phyloP scores from a whole-genome alignment of 768 basidiomycete genomes.

The Pleurotus djamor region DNA sequence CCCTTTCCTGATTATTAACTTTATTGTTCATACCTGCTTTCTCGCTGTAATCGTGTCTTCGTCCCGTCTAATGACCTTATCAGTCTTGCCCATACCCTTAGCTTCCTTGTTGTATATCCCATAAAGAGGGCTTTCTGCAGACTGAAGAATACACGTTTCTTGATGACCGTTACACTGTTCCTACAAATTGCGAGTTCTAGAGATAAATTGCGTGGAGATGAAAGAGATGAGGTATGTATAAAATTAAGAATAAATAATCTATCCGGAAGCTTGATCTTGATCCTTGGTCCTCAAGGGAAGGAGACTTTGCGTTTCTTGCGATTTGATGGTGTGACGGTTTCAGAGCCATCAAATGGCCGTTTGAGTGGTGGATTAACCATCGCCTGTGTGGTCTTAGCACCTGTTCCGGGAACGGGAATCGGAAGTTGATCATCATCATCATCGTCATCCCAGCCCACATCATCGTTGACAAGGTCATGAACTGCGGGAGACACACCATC shows the following conservation, averaged over 20 bases:
- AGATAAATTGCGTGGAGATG: background rate
- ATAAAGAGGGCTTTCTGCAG: background rate
- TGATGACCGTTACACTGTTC: background rate
- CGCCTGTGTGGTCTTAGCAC: background rate
- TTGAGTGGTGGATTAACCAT: background rate
- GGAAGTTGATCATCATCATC: slow-evolving; percentile 2
- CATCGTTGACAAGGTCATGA: background rate
- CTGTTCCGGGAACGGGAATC: too few species aligned
- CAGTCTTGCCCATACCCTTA: background rate
- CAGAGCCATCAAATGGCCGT: background rate
- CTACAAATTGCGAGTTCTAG: background rate
- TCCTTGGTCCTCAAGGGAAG: background rate
- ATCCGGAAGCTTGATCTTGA: background rate
- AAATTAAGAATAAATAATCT: background rate
- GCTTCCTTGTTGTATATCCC: slow-evolving; percentile 1
- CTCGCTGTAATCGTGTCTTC: background rate
- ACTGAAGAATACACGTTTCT: background rate
- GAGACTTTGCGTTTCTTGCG: background rate
- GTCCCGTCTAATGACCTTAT: background rate
- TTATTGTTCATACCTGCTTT: background rate
- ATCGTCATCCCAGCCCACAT: slow-evolving; percentile 6
- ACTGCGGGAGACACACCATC: background rate
- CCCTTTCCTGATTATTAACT: background rate
- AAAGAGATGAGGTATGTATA: background rate
- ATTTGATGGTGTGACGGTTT: background rate